Base-by-base conservation (phyloP, 192 early-diverging fungal species). In the Umbelopsis isabellina region DNA sequence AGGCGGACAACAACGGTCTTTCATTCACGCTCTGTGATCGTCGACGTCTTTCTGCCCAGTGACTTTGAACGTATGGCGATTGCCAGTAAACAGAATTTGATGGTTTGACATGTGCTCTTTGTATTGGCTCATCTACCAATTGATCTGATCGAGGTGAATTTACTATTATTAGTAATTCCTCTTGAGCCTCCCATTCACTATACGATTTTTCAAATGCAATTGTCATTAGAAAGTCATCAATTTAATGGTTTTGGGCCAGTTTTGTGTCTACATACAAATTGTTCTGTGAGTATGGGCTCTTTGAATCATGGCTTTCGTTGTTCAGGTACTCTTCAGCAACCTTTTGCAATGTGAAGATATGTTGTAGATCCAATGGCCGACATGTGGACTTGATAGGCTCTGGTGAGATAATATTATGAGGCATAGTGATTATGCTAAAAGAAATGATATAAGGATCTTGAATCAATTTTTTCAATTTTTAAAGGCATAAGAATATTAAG, bases 81-180 rank as follows among this genome's bases (percentile, higher is more conserved):
- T 22, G 13, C 55, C 10, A 27, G 25, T 55, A 25, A 27, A 15
- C 8, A 55, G 21, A 35, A 18, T 27, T 35, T 1, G 27, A n/a
- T 30, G 55, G 55, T 61, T 37, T 16, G 11, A 61, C 16, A 25
- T 61, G 25, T 1, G 27, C 37, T 13, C 55, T 27, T 61, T 61
- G 27, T 35, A 61, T 61, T 10, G 55, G 55, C 30, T 61, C 55
- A 35, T 22, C 12, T n/a, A 61, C 30, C 4, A 30, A 10, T 35
- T 22, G 21, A 35, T 16, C 16, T 11, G 55, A 61, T 35, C 18
- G 27, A 35, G 55, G 18, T 4, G 55, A 61, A 3, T 11, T 61
- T 3, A 61, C 55, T 35, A 61, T 61, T 30, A 33, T 61, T 16
- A 61, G 4, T n/a, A 61, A 8, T 61, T 61, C 55, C n/a, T 61